Percentiles rank a stretch among this genome's conserved stretches.
Evolutionary conservation across 2,329 filamentous ascomycete species (phyloP).

Genomic region (Colletotrichum lentis): DNA sequence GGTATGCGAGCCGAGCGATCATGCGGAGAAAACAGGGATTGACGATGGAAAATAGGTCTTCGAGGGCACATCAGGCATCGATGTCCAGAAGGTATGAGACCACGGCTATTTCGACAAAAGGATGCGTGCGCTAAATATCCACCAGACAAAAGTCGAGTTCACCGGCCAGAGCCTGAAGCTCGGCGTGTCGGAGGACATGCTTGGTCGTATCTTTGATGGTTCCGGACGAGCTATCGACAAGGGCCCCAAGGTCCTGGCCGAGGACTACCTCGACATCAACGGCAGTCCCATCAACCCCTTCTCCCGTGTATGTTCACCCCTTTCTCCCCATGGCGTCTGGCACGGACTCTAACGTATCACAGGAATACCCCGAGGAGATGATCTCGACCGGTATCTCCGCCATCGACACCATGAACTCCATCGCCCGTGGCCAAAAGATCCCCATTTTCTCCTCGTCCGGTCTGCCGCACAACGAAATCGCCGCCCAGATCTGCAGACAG

Average conservation of each 20-base stretch:
- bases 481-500: constrained; percentile 97
- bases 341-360: constrained; percentile 38
- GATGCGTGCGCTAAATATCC: constrained; percentile 28
- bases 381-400: constrained; percentile 99
- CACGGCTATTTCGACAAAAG: constrained; percentile 21
- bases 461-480: constrained; percentile 99
- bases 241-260: constrained; percentile 95
- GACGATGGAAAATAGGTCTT: constrained; percentile 74
- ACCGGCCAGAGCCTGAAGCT: constrained; percentile 97
- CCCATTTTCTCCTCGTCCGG: constrained; percentile 98
- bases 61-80: constrained; percentile 94
- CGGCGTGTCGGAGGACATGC: constrained; percentile 98
- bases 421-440: constrained; percentile 98
- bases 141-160: constrained; percentile 94
- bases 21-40: constrained; percentile 38
- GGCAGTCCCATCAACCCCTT: constrained; percentile 98
- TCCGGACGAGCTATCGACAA: constrained; percentile 98
- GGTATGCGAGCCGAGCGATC: constrained; percentile 60
- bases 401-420: constrained; percentile 98
- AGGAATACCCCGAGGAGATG: constrained; percentile 99
- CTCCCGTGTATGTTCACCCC: constrained; percentile 74
- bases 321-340: neutral
- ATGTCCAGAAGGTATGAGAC: constrained; percentile 90
- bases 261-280: constrained; percentile 99
- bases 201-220: constrained; percentile 98